Base-by-base conservation (phyloP, 2,329 filamentous ascomycete genomes). In the Cytospora leucostoma region DNA sequence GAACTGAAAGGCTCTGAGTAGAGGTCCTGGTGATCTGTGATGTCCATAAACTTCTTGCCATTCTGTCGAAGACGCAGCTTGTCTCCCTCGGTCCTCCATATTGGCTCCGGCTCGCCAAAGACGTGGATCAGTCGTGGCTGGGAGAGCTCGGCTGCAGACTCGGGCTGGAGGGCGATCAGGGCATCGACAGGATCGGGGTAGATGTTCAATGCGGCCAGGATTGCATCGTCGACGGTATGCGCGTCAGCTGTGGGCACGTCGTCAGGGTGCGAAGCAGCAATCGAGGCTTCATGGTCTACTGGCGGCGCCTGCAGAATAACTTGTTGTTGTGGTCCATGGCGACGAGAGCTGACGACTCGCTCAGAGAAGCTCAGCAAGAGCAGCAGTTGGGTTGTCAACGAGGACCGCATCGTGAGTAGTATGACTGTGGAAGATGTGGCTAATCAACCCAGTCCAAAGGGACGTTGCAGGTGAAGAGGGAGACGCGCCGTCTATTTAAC, bases 41-140 rank as follows among this genome's bases (percentile, higher is more conserved):
- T 86, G 74, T 92, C 89, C 77, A 90, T 88, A 77, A 92, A 92
- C 72, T 87, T 89, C 69, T 84, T 80, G 65, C 87, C 86, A 73
- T 87, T 83, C 69, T 86, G 78, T 69, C 86, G 84, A 54, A 92
- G 76, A 65, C 80, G 82, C 84, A 89, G 88, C 76, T 92, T 92
- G 74, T 91, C 86, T 47, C 89, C 83, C 70, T 92, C 88, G 0
- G 86, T 89, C 53, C 92, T 84, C 87, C 88, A 91, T 74, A 79
- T 76, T 13, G 86, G 71, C 68, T 75, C 87, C 68, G 88, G 79
- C 61, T 84, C 85, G 4, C 88, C 88, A 4, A 82, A 80, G 21
- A 90, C 76, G 74, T 90, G 87, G 63, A 92, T 84, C 32, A 90
- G 77, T 68, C 79, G 84, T 63, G 79, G 78, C 67, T 84, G 80